Evolutionary conservation across 2,329 filamentous ascomycete genomes (phyloP), one percentile per base, ranked within the genome.

Genomic region (Shiraia sp.): DNA sequence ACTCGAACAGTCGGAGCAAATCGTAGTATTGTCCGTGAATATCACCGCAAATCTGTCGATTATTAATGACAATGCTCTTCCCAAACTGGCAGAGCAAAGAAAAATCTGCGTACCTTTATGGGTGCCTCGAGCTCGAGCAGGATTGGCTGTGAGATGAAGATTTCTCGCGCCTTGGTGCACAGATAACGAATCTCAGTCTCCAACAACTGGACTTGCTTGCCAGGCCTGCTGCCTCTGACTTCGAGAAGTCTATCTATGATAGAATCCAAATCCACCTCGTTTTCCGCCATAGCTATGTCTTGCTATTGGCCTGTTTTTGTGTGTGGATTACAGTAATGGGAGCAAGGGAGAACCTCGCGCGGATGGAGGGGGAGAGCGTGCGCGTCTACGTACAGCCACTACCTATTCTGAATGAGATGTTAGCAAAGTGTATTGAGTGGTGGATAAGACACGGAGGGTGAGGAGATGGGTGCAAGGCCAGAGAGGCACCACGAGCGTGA

Each of bases 1-100:
- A 96, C 75, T 99, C 93, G 74, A 99, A 99, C 49, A 99, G 81
- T 67, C 93, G 90, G 59, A 99, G 81, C 50, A 99, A 82, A 73
- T 99, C 93, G 74, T 96, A 96, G 78, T 99, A 99, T 78, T 99
- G 93, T 57, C 93, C 93, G 74, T 97, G 93, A 61, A 99, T 97
- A 76, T 97, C 93, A 75, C 93, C 93, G 74, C 92, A 97, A 69
- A 99, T 99, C 93, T 99, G 66, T 13, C 25, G 16, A 19, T 28
- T 12, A 13, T 10, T 22, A 10, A 16, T 41, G 45, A 65, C 43
- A 60, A 53, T 38, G 36, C 12, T 10, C 25, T 29, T 25, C 25
- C 27, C 44, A 28, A 36, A 33, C 36, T 32, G 17, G 24, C 22
- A 35, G 32, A 16, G 35, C 49, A 33, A 23, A 17, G 28, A 22